Evolutionary conservation across 768 basidiomycete species (phyloP).

Genomic region (Phylloporus scabripes): DNA sequence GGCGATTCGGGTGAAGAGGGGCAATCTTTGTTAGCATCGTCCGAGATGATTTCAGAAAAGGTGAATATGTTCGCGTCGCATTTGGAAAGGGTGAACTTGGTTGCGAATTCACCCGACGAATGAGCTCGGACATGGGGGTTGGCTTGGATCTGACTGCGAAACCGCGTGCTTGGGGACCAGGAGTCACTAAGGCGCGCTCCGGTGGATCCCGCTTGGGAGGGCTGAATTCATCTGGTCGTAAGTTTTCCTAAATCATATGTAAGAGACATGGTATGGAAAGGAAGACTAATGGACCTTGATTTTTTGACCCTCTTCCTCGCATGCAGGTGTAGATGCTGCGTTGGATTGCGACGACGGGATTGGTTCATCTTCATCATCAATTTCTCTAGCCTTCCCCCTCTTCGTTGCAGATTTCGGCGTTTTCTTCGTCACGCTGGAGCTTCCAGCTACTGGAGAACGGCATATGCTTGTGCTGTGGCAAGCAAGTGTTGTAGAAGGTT

Average conservation of each 20-base stretch:
- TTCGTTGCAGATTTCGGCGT: slow-evolving; percentile 1
- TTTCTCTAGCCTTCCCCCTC: slow-evolving; percentile 29
- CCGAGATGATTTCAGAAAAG: slow-evolving; percentile 60
- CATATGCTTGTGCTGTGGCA: slow-evolving; percentile 1
- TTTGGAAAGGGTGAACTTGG: slow-evolving; percentile 50
- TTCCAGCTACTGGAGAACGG: not conserved
- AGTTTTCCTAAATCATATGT: slow-evolving; percentile 12
- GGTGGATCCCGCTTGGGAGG: slow-evolving; percentile 1
- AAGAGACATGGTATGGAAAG: not conserved
- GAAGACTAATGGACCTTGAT: slow-evolving; percentile 12
- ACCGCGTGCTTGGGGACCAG: slow-evolving; percentile 12
- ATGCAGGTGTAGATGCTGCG: not conserved
- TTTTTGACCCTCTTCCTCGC: slow-evolving; percentile 5
- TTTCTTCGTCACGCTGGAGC: slow-evolving; percentile 17
- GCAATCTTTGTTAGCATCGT: slow-evolving; percentile 62
- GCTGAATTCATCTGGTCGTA: slow-evolving; percentile 1
- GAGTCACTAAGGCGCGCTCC: slow-evolving; percentile 7
- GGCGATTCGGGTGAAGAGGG: slow-evolving; percentile 68
- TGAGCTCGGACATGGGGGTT: slow-evolving; percentile 71
- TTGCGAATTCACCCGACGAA: slow-evolving; percentile 62
- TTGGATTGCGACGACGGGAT: not conserved
- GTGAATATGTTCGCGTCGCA: slow-evolving; percentile 45
- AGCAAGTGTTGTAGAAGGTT: not conserved
- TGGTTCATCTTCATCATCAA: slow-evolving; percentile 23
- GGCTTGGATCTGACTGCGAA: slow-evolving; percentile 50